These are phyloP conservation scores for Peniophora sp. DNA, from an alignment of 1,284 basidiomycete species.

Conservation along the genomic window DNA sequence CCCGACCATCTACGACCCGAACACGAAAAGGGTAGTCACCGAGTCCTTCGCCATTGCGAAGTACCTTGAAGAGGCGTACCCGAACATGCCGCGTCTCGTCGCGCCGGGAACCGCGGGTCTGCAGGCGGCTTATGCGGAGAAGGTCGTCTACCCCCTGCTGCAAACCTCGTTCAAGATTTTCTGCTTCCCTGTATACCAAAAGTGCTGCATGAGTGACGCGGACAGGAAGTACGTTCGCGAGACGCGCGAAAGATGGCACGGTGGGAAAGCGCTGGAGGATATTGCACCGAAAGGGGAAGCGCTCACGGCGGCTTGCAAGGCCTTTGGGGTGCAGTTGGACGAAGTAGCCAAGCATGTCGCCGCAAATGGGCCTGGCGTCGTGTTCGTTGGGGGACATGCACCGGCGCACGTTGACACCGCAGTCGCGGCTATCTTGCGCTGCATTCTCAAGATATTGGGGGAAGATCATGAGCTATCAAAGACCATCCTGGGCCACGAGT, in stretches of 20 bases:
- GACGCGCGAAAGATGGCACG: not conserved
- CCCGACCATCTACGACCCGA: constrained; percentile 19
- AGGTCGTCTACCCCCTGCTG: constrained; percentile 2
- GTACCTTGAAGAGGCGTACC: constrained; percentile 39
- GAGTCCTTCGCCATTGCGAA: constrained; percentile 35
- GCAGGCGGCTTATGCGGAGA: constrained; percentile 9
- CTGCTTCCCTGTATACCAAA: not conserved
- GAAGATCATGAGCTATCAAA: not conserved
- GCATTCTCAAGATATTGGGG: not conserved
- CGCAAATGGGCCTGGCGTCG: not conserved
- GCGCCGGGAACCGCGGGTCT: constrained; percentile 17
- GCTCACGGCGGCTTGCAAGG: too few relatives aligned
- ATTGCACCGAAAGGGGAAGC: constrained; percentile 7
- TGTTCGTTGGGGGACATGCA: not conserved
- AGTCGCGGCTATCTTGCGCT: not conserved
- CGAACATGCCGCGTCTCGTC: constrained; percentile 23
- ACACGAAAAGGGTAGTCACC: constrained; percentile 24
- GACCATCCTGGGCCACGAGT: not conserved
- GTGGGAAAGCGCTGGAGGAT: not conserved
- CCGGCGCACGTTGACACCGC: not conserved
- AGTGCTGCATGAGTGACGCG: not conserved
- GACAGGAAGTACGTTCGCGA: not conserved
- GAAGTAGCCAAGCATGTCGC: too few relatives aligned
- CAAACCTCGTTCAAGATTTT: constrained; percentile 6
- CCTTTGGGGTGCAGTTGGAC: too few relatives aligned